Percentiles rank a stretch among this genome's conserved stretches.
Evolutionary conservation across 2,329 filamentous ascomycete species (phyloP).

Genomic region (Cladosporium sp.): DNA sequence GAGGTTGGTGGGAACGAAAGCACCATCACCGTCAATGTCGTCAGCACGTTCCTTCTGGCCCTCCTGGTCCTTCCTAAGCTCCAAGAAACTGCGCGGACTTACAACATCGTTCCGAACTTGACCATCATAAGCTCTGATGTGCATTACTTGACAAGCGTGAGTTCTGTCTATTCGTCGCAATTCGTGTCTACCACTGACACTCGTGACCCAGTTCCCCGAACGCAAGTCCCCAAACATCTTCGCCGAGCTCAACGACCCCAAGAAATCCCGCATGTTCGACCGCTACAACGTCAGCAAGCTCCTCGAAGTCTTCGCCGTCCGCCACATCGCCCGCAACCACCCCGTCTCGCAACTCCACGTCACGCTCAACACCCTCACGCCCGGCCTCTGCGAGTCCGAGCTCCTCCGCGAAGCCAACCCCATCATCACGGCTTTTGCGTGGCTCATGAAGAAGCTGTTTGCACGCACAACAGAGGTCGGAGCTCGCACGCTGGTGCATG

Average conservation of each 20-base stretch:
- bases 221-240: slow-evolving; percentile 33
- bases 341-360: slow-evolving; percentile 31
- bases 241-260: slow-evolving; percentile 31
- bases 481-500: slow-evolving; percentile 36
- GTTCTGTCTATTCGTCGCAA: not conserved
- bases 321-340: slow-evolving; percentile 27
- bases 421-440: slow-evolving; percentile 1
- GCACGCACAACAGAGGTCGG: slow-evolving; percentile 37
- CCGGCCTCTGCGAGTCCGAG: slow-evolving; percentile 47
- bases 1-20: slow-evolving; percentile 42
- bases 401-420: slow-evolving; percentile 35
- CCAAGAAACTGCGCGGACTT: slow-evolving; percentile 33
- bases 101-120: slow-evolving; percentile 31
- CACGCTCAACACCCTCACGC: slow-evolving; percentile 47
- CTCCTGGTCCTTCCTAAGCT: slow-evolving; percentile 48
- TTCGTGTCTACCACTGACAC: slow-evolving; percentile 12
- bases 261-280: slow-evolving; percentile 32
- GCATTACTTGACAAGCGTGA: slow-evolving; percentile 34
- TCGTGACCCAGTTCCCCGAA: slow-evolving; percentile 30
- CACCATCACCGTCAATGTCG: slow-evolving; percentile 48
- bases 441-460: slow-evolving; percentile 21
- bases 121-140: slow-evolving; percentile 40
- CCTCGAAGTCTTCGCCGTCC: slow-evolving; percentile 41
- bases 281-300: slow-evolving; percentile 45
- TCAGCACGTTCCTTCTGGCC: slow-evolving; percentile 47